phyloP scores from a whole-genome alignment of 2,329 filamentous ascomycete genomes.

The Podosphaera xanthii region DNA sequence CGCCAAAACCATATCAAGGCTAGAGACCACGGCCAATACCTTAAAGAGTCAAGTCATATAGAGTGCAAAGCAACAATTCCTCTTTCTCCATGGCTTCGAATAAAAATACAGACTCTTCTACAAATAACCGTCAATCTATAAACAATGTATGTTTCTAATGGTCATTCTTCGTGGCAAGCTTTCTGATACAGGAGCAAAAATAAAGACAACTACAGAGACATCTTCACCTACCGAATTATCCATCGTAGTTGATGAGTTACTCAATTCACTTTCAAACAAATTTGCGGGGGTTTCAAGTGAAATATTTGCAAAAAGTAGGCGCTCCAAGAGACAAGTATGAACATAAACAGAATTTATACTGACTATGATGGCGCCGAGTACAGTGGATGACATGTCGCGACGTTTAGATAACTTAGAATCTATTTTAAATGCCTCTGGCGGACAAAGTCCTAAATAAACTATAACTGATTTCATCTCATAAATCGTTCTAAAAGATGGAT shows the following conservation, averaged over 20 bases:
- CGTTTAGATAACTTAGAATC: conserved; percentile 54
- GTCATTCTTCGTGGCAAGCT: background rate
- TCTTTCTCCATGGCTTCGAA: background rate
- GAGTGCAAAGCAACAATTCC: too few relatives aligned
- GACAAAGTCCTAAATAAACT: background rate
- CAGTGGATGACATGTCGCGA: conserved; percentile 87
- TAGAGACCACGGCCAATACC: too few relatives aligned
- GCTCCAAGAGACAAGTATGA: background rate
- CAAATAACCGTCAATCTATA: conserved; percentile 5
- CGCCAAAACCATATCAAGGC: too few relatives aligned
- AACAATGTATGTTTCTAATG: conserved; percentile 6
- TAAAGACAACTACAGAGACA: conserved; percentile 9
- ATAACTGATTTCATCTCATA: background rate
- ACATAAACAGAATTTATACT: background rate
- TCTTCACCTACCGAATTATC: conserved; percentile 14
- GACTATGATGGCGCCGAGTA: background rate
- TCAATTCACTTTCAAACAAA: conserved; percentile 66
- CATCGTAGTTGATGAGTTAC: conserved; percentile 57
- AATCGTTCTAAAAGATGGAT: too few relatives aligned
- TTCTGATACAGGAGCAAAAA: conserved; percentile 5
- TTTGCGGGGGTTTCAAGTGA: conserved; percentile 69
- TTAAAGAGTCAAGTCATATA: too few relatives aligned
- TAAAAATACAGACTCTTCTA: background rate
- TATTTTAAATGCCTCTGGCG: conserved; percentile 9
- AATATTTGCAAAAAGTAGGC: conserved; percentile 63